A percentile compares a stretch with the other conserved stretches of the same genome.
Evolutionary conservation across 2,329 filamentous ascomycete genomes (phyloP).

Genomic region (Aureobasidium sp.): DNA sequence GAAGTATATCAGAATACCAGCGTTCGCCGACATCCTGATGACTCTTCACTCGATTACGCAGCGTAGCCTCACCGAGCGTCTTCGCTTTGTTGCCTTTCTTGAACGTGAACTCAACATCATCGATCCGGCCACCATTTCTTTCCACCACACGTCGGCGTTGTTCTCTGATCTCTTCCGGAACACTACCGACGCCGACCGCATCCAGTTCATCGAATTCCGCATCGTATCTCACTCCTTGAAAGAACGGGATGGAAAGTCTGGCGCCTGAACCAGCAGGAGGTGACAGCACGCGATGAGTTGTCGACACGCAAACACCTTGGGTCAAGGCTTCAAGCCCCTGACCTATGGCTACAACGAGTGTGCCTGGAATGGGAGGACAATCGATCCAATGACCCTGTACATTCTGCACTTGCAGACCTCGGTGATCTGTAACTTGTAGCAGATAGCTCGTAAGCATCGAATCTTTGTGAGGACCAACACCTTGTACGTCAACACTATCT

Average conservation of each 20-base stretch:
- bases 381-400: constrained; percentile 71
- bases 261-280: constrained; percentile 61
- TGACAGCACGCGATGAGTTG: constrained; percentile 75
- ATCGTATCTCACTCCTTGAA: constrained; percentile 76
- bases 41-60: constrained; percentile 77
- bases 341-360: constrained; percentile 78
- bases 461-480: constrained; percentile 74
- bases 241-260: constrained; percentile 76
- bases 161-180: constrained; percentile 54
- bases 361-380: constrained; percentile 64
- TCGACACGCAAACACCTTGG: constrained; percentile 69
- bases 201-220: constrained; percentile 71
- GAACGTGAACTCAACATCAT: constrained; percentile 85
- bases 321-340: constrained; percentile 82
- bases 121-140: constrained; percentile 47
- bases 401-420: constrained; percentile 76
- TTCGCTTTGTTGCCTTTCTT: constrained; percentile 46
- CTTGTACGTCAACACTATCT: constrained; percentile 46
- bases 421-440: constrained; percentile 68
- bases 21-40: constrained; percentile 79
- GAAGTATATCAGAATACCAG: constrained; percentile 47
- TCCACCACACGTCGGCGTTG: constrained; percentile 52
- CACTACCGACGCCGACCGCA: constrained; percentile 15
- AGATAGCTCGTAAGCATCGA: constrained; percentile 77
- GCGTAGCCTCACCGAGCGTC: constrained; percentile 53